A percentile compares a stretch with the other conserved stretches of the same genome.
Evolutionary conservation across 2,329 filamentous ascomycete genomes (phyloP).

Genomic region (Epichloe festucae): DNA sequence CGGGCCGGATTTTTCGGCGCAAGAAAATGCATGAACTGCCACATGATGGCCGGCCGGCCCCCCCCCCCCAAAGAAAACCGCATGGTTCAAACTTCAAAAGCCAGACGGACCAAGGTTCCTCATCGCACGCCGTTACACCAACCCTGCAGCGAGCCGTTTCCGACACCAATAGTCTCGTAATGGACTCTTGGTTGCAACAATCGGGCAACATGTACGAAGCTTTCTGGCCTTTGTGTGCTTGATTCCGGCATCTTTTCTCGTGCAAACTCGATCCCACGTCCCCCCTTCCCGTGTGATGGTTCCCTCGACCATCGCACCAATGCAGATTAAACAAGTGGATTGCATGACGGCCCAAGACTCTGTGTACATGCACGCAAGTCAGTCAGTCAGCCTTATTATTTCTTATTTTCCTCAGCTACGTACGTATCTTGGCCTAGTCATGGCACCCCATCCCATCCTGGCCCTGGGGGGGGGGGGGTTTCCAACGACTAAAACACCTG

Average conservation of each 20-base stretch:
- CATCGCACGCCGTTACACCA: slow-evolving; percentile 12
- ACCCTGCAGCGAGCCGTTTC: slow-evolving; percentile 19
- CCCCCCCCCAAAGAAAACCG: not conserved
- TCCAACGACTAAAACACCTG: not conserved
- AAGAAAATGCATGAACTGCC: not conserved
- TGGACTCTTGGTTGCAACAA: slow-evolving; percentile 5
- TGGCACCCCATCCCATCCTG: not conserved
- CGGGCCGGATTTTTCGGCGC: not conserved
- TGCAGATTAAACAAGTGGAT: slow-evolving; percentile 1
- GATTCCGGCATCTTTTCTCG: not conserved
- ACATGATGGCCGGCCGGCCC: not conserved
- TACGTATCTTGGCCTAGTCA: not conserved
- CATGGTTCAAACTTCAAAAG: not conserved
- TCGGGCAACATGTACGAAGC: not conserved
- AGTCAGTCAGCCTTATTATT: not conserved
- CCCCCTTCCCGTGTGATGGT: not conserved
- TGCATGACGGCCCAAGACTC: slow-evolving; percentile 1
- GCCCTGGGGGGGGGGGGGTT: too few relatives aligned
- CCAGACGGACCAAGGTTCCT: not conserved
- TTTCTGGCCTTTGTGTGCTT: not conserved
- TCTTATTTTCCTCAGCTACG: not conserved
- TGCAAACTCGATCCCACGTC: not conserved
- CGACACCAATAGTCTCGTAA: slow-evolving; percentile 25
- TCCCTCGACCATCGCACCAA: not conserved
- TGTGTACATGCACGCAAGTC: not conserved